A percentile compares a stretch with the other conserved stretches of the same genome.
Conservation (phyloP, 176 grass and related monocot genomes). For the Coix lacrymajobi region DNA sequence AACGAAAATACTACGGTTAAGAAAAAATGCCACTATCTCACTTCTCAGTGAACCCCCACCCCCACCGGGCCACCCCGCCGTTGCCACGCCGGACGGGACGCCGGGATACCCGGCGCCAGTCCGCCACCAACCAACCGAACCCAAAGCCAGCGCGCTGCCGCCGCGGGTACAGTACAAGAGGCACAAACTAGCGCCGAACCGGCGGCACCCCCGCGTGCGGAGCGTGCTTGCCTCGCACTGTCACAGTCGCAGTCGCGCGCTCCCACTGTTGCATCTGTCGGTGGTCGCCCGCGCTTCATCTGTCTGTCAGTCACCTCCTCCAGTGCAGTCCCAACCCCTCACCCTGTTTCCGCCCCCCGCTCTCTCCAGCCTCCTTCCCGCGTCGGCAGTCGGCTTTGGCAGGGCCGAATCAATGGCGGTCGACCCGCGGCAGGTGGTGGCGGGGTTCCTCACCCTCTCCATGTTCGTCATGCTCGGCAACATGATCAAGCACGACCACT, state of each 20-base stretch:
- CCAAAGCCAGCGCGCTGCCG: neutral
- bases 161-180: no score
- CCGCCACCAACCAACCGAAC: neutral
- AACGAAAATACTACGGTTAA: no score
- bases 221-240: neutral
- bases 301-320: neutral
- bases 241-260: neutral
- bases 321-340: neutral
- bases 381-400: neutral
- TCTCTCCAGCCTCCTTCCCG: neutral
- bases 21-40: no score
- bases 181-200: neutral
- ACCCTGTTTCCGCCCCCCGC: neutral
- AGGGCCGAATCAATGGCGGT: constrained; percentile 35
- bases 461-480: constrained; percentile 95
- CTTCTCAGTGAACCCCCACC: no score
- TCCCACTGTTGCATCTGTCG: neutral
- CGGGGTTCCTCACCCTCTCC: constrained; percentile 68
- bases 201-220: neutral
- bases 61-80: neutral
- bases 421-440: constrained; percentile 73
- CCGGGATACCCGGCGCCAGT: neutral
- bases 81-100: neutral
- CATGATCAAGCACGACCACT: constrained; percentile 82
- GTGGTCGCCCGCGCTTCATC: neutral